Evolutionary conservation across 805 yeast species (phyloP).

Genomic region (Candida vartiovaarae): DNA sequence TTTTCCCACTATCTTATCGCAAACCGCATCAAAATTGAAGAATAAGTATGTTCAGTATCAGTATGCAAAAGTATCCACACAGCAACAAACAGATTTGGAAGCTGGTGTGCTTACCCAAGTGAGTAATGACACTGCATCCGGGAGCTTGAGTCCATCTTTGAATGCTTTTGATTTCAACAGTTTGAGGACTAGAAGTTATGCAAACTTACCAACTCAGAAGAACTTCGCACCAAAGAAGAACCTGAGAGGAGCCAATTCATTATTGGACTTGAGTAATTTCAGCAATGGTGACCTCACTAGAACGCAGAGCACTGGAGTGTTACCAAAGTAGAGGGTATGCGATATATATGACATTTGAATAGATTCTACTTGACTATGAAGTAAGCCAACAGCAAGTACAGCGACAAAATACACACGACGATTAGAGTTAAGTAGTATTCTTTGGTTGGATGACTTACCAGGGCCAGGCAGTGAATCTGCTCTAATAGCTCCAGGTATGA

Average conservation of each 20-base stretch:
- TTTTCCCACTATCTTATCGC: conserved; percentile 10
- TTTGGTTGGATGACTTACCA: no score
- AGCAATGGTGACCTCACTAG: conserved; percentile 3
- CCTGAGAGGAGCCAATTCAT: conserved; percentile 10
- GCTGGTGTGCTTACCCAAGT: conserved; percentile 11
- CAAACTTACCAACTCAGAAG: conserved; percentile 12
- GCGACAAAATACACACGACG: no score
- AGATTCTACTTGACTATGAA: no score
- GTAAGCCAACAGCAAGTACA: no score
- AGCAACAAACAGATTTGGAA: conserved; percentile 17
- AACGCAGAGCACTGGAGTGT: conserved; percentile 4
- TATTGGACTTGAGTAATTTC: conserved; percentile 18
- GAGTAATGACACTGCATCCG: conserved; percentile 11
- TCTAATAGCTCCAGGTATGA: no score
- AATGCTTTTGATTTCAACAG: conserved; percentile 9
- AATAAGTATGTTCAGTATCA: conserved; percentile 14
- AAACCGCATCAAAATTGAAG: conserved; percentile 9
- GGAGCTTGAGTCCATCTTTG: conserved; percentile 19
- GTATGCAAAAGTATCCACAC: conserved; percentile 15
- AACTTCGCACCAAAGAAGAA: conserved; percentile 12
- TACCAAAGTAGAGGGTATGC: neutral
- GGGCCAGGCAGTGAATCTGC: no score
- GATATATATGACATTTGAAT: neutral
- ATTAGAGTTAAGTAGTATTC: no score
- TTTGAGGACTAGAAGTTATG: conserved; percentile 21